These are phyloP conservation scores for Chenopodium quinoa DNA, from an alignment of 148 eudicot genomes.

Conservation along the genomic window DNA sequence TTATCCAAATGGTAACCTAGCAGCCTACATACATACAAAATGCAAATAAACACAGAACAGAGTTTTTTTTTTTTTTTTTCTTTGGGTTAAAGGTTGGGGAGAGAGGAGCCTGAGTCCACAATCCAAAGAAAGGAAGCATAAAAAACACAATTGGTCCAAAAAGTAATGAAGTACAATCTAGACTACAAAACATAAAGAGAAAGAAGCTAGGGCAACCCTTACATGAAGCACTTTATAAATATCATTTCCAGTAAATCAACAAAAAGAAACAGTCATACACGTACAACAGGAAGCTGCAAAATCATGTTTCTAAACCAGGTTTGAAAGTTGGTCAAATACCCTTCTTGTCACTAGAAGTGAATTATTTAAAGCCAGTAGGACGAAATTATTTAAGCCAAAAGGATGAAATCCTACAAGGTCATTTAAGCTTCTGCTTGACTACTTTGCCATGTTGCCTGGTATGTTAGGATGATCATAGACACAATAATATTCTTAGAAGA, in stretches of 20 bases:
- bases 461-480: not conserved
- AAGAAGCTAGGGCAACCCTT: not conserved
- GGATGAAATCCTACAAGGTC: not conserved
- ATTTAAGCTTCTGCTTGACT: not conserved
- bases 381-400: not conserved
- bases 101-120: too few relatives aligned
- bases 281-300: constrained; percentile 2
- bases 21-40: not conserved
- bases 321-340: not conserved
- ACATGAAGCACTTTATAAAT: not conserved
- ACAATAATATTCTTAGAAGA: not conserved
- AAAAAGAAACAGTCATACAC: not conserved
- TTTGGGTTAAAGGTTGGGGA: too few relatives aligned
- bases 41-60: not conserved
- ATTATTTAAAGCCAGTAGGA: not conserved
- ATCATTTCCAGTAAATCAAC: not conserved
- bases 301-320: not conserved
- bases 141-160: not conserved
- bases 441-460: not conserved
- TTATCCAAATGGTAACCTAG: not conserved
- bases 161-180: not conserved
- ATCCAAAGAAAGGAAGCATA: too few relatives aligned
- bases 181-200: not conserved
- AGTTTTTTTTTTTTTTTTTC: too few relatives aligned
- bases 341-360: not conserved